Evolutionary conservation across 495 filamentous ascomycete species (phyloP).

Genomic region (Aspergillus homomorphus): DNA sequence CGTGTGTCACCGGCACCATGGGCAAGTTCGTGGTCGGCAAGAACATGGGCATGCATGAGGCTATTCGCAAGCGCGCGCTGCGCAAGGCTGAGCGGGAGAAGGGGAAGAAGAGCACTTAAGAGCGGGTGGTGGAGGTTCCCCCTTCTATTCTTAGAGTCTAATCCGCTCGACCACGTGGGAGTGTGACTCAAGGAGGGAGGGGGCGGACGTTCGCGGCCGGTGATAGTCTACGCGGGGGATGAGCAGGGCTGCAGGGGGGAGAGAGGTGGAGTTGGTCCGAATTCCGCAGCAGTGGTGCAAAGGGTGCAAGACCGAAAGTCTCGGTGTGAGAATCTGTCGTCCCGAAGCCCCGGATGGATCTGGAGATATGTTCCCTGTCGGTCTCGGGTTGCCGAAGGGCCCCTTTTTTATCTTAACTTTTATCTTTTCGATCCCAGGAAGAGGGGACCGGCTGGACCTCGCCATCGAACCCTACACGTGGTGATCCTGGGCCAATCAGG

Average conservation of each 20-base stretch:
- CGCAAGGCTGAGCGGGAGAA: constrained; percentile 81
- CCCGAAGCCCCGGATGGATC: background rate
- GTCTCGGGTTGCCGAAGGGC: background rate
- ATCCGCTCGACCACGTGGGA: background rate
- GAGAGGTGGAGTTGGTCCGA: background rate
- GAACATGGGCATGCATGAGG: constrained; percentile 80
- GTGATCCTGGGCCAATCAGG: constrained; percentile 2
- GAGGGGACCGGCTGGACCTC: background rate
- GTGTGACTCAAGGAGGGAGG: background rate
- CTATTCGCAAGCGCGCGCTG: constrained; percentile 82
- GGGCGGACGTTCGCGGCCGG: background rate
- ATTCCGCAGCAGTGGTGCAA: background rate
- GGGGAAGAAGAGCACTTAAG: constrained; percentile 45
- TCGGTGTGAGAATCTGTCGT: background rate
- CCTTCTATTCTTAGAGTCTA: background rate
- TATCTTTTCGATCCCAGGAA: background rate
- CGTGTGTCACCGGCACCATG: constrained; percentile 65
- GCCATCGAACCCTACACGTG: background rate
- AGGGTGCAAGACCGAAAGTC: too few relatives aligned
- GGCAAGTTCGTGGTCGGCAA: constrained; percentile 57
- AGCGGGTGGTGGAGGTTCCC: background rate
- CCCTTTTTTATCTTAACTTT: background rate
- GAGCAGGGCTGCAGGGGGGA: too few relatives aligned
- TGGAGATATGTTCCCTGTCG: background rate
- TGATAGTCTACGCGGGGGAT: background rate